phyloP scores from a whole-genome alignment of 2,329 filamentous ascomycete genomes.

The Penicillium sp. region DNA sequence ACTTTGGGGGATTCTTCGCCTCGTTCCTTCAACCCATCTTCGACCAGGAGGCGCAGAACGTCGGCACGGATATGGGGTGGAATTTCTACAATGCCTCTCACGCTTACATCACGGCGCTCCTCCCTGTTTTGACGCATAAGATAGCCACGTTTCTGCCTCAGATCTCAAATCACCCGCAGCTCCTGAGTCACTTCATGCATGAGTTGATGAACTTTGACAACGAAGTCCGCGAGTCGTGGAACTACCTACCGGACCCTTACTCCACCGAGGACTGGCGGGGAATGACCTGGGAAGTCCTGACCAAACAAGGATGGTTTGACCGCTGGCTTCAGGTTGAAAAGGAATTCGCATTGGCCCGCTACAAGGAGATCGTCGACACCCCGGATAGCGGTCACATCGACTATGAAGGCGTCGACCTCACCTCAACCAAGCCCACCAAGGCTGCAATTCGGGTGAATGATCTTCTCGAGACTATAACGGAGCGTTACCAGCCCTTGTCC shows the following conservation, averaged over 20 bases:
- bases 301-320: slow-evolving; percentile 64
- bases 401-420: slow-evolving; percentile 68
- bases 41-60: slow-evolving; percentile 60
- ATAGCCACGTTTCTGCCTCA: slow-evolving; percentile 59
- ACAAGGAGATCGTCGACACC: slow-evolving; percentile 69
- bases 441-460: slow-evolving; percentile 82
- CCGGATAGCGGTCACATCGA: slow-evolving; percentile 75
- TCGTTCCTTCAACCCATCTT: slow-evolving; percentile 71
- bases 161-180: slow-evolving; percentile 61
- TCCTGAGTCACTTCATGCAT: slow-evolving; percentile 76
- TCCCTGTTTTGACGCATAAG: slow-evolving; percentile 77
- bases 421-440: slow-evolving; percentile 83
- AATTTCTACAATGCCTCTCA: slow-evolving; percentile 79
- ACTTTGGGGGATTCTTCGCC: slow-evolving; percentile 57
- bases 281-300: slow-evolving; percentile 70
- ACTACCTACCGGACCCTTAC: slow-evolving; percentile 64
- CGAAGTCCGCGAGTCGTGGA: slow-evolving; percentile 64
- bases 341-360: slow-evolving; percentile 76
- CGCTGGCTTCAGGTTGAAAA: slow-evolving; percentile 84
- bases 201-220: slow-evolving; percentile 89
- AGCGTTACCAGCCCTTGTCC: slow-evolving; percentile 70
- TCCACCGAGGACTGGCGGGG: slow-evolving; percentile 64
- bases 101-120: slow-evolving; percentile 72
- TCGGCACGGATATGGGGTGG: slow-evolving; percentile 55
- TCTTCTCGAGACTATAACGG: slow-evolving; percentile 74